Evolutionary conservation across 176 grass and related monocot species (phyloP).

Genomic region (Carex pumila): DNA sequence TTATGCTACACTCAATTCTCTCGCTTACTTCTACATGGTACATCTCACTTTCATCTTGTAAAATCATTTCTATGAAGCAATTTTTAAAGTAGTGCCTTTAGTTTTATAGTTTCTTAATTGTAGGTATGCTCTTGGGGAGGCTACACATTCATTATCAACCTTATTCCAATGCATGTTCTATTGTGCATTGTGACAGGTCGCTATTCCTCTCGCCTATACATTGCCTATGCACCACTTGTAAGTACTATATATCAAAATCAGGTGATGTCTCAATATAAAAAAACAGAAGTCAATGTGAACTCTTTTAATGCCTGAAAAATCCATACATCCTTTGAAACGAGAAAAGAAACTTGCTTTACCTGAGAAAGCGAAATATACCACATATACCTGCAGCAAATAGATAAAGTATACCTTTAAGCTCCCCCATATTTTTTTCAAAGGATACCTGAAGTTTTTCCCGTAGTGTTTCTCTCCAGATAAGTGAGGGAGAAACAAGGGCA

Average conservation of each 20-base stretch:
- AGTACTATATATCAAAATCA: conserved; percentile 29
- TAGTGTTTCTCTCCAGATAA: background rate
- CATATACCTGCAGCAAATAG: background rate
- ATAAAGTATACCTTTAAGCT: background rate
- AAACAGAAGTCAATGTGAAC: background rate
- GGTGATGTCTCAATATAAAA: background rate
- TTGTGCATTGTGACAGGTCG: conserved; percentile 96
- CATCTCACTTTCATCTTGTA: background rate
- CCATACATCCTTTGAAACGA: background rate
- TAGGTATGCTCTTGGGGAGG: conserved; percentile 99
- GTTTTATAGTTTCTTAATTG: conserved; percentile 22
- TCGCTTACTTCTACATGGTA: conserved; percentile 99
- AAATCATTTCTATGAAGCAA: conserved; percentile 18
- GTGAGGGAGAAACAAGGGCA: background rate
- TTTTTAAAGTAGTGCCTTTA: conserved; percentile 19
- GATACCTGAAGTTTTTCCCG: background rate
- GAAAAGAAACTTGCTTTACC: background rate
- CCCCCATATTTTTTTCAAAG: background rate
- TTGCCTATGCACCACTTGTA: conserved; percentile 98
- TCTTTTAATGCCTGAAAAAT: background rate
- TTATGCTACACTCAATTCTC: conserved; percentile 93
- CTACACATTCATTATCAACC: conserved; percentile 99
- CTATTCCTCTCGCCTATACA: conserved; percentile 90
- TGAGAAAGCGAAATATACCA: background rate
- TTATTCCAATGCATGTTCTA: conserved; percentile 98